These are phyloP conservation scores for Lentinula boryana DNA, from an alignment of 768 basidiomycete species.

Conservation along the genomic window DNA sequence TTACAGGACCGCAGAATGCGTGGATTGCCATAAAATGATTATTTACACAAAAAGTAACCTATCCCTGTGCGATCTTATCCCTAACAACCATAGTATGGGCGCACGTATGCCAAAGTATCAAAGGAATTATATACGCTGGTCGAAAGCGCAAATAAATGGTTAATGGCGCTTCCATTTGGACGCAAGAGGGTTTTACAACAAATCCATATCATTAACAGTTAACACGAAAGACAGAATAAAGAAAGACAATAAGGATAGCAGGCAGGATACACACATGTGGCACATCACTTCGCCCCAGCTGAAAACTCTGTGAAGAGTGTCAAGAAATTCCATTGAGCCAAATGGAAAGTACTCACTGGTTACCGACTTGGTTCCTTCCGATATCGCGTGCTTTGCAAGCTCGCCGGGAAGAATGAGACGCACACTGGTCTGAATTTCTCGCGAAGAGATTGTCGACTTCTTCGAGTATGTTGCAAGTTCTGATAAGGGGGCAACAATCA, in stretches of 20 bases:
- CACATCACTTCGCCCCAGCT: constrained; percentile 36
- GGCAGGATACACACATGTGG: not conserved
- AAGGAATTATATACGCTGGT: too few relatives aligned
- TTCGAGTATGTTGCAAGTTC: constrained; percentile 83
- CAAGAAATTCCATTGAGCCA: not conserved
- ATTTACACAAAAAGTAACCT: too few relatives aligned
- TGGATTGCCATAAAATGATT: too few relatives aligned
- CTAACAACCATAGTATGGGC: too few relatives aligned
- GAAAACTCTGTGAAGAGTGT: constrained; percentile 40
- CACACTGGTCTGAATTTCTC: constrained; percentile 84
- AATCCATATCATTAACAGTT: not conserved
- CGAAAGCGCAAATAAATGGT: too few relatives aligned
- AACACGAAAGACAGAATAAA: not conserved
- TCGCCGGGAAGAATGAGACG: constrained; percentile 82
- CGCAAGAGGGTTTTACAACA: not conserved
- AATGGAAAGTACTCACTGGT: constrained; percentile 36
- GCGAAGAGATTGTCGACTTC: constrained; percentile 89
- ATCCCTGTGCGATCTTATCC: too few relatives aligned
- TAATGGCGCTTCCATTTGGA: not conserved
- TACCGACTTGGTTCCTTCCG: constrained; percentile 73
- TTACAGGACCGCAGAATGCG: too few relatives aligned
- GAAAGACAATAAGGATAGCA: constrained; percentile 6
- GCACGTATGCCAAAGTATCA: too few relatives aligned
- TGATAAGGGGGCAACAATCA: constrained; percentile 14
- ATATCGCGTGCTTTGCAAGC: constrained; percentile 84